Evolutionary conservation across 2,329 filamentous ascomycete genomes (phyloP), one percentile per base, ranked within the genome.

Genomic region (Onygenales sp.): DNA sequence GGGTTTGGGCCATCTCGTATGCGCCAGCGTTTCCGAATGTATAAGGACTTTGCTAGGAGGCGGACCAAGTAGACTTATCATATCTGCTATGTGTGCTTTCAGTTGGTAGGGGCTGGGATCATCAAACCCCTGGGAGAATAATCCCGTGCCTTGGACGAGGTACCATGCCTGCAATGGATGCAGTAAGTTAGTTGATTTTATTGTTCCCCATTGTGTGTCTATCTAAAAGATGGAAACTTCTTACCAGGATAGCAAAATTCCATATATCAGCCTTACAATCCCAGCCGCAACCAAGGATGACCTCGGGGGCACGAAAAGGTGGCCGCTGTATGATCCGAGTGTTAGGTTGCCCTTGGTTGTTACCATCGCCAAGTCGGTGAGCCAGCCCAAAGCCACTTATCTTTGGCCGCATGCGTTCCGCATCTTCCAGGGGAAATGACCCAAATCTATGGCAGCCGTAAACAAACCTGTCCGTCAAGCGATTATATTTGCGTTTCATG

Each of bases 31-130:
- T 7, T 56, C 55, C 2, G 63, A 63, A 3, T 45, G 54, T 1
- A 53, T 21, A 51, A 70, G 57, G 1, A 72, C 58, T 0, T 54
- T 52, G 2, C 57, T 52, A 2, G 72, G 70, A 14, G 72, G 71
- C 6, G 59, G 60, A 0, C 72, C 72, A 8, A 76, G 64, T 0
- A 75, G 51, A 2, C 58, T 64, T 10, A 72, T 65, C 1, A 75
- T 71, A 55, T 75, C 70, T 1, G 72, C 70, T 35, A 45, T 5
- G 50, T 31, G 43, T 13, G 43, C 43, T n/a, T 31, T 17, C 3
- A 11, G 5, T 4, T 31, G 21, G 43, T 14, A 45, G 11, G 11
- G 11, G 7, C 43, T 14, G 11, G 10, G 38, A 45, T 21, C 21
- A 31, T 45, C 46, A 33, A 32, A 49, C 11, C 2, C 3, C 2